Evolutionary conservation across 1,139 yeast genomes (phyloP), one percentile per base, ranked within the genome.

Genomic region (Suhomyces atakaporum): DNA sequence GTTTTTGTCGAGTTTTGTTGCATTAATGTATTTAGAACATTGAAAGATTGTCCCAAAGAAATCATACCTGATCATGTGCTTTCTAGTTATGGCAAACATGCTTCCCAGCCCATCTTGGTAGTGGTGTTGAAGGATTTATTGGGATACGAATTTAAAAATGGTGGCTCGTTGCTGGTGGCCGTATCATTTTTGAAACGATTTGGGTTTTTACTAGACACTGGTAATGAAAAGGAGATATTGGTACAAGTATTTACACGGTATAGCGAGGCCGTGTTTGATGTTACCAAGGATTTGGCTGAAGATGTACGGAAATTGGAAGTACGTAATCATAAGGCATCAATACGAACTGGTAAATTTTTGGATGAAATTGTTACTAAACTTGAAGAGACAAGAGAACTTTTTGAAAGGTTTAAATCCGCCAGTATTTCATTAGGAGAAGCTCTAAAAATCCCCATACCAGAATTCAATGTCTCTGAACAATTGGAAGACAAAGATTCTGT

Each of bases 311-410:
- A 62, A 16, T 52, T 71, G 18, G 63, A 62, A 11, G 54, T 60
- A 15, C 66, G 66, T 27, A 77, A 75, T 43, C 71, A 71, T 36
- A 73, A 70, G 37, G 76, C 81, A 2, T 78, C 83, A 33, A 74
- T 84, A 35, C 70, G 84, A 48, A 78, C 84, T 2, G 95, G 95
- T 19, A 75, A 73, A 45, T 56, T 77, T 4, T 58, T 77, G 18
- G 87, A 81, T 25, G 82, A 78, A 29, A 60, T 71, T 26, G 67
- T 71, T 28, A 60, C 54, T 1, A 73, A 68, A 32, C 59, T 74
- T 28, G 75, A 75, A 12, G 61, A 55, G 9, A 43, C 69, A 15
- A 49, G 57, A 10, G 62, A 60, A 2, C 42, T 62, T 3, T 73
- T 70, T 43, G 79, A 75, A 21, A 66, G 62, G 36, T 75, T 84